Base-by-base conservation (phyloP, 2,329 filamentous ascomycete genomes). In the Fusarium euwallaceae region DNA sequence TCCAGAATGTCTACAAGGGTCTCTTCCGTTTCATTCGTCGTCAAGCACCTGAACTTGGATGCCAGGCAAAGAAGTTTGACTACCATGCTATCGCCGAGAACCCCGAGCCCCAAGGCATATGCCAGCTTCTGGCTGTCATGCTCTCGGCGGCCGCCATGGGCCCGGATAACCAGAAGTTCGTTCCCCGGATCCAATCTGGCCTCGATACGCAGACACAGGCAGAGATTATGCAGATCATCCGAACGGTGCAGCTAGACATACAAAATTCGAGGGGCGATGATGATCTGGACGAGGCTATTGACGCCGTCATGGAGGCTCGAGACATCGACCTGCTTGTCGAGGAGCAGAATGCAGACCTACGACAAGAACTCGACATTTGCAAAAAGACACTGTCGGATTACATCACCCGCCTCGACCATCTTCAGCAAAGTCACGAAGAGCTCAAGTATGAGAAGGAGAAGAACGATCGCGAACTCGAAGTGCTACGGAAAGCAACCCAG, bases 361-460 rank as follows among this genome's bases (percentile, higher is more conserved):
- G 87, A 59, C 84, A 85, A 64, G 86, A 90, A 74, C 84, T 88
- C 37, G 88, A 90, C 17, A 82, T 83, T 7, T 83, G 89, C 51
- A 89, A 86, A 74, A 91, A 90, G 78, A 86, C 86, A 45, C 86
- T 89, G 65, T 90, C 89, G 51, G 88, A 91, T 79, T 87, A 90
- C 71, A 88, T 89, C 66, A 88, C 89, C 7, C 87, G 90, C 22
- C 84, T 92, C 60, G 90, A 91, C 67, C 86, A 89, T 78, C 83
- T 92, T 20, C 88, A 91, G 75, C 86, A 88, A 71, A 91, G 87
- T 61, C 87, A 94, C 72, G 92, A 94, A 71, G 89, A 91, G 73
- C 83, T 93, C 55, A 89, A 92, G 76, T 87, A 89, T 58, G 87
- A 93, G 77, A 90, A 91, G 63, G 88, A 90, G 69, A 87, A 88